These are phyloP conservation scores for Sordariomycetes sp. DNA, from an alignment of 2,329 filamentous ascomycete species.

Conservation along the genomic window DNA sequence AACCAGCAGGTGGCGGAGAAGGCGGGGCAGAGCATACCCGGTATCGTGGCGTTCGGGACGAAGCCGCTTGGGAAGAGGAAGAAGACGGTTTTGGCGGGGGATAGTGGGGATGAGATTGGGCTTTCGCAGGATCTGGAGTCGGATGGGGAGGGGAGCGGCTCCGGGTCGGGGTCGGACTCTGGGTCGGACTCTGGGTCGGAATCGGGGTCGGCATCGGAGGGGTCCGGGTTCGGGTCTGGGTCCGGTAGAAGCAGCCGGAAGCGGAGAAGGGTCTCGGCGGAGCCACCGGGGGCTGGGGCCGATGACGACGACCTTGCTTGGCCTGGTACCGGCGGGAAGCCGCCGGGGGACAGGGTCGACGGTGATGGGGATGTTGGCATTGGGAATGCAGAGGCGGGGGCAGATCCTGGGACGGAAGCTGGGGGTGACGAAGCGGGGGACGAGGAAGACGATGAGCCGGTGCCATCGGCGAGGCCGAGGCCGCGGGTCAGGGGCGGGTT, in stretches of 20 bases:
- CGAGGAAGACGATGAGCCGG: conserved; percentile 19
- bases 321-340: conserved; percentile 9
- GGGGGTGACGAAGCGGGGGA: conserved; percentile 11
- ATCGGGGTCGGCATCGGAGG: conserved; percentile 15
- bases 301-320: conserved; percentile 13
- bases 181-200: conserved; percentile 9
- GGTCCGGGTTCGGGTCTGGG: conserved; percentile 6
- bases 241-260: conserved; percentile 15
- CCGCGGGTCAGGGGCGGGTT: conserved; percentile 38
- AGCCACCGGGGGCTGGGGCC: conserved; percentile 12
- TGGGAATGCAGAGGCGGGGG: conserved; percentile 11
- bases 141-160: conserved; percentile 12
- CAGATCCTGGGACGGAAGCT: not conserved
- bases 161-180: not conserved
- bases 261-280: conserved; percentile 19
- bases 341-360: conserved; percentile 4
- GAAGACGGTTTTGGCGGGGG: conserved; percentile 13
- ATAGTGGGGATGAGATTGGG: conserved; percentile 15
- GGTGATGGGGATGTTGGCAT: conserved; percentile 9
- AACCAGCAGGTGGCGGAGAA: conserved; percentile 7
- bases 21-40: conserved; percentile 9
- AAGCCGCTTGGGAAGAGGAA: conserved; percentile 1
- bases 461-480: conserved; percentile 21
- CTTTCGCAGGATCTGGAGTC: conserved; percentile 12
- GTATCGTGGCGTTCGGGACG: conserved; percentile 38